Base-by-base conservation (phyloP, 1,139 yeast genomes). In the Nakaseomyces glabratus region DNA sequence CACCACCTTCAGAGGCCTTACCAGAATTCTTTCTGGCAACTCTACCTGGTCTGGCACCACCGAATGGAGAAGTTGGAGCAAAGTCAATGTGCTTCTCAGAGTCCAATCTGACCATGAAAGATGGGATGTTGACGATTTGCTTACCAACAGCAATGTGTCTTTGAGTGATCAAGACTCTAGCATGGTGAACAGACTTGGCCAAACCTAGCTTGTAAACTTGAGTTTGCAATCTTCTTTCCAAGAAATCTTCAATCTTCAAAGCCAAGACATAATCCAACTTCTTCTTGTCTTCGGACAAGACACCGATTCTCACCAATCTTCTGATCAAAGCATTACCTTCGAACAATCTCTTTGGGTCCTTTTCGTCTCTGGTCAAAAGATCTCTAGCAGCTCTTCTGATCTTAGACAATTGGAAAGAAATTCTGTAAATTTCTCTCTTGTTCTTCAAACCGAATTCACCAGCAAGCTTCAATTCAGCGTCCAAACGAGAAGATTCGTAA, bases 31-130 rank as follows among this genome's bases (percentile, higher is more conserved):
- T 88, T 84, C 98, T 86, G 81, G 93, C 93, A 63, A 85, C 95
- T 79, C 98, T 93, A 69, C 99, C 99, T 59, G 98, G 93, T 76
- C 98, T 90, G 60, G 96, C 98, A 75, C 98, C 98, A 68, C 98
- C 98, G 85, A 84, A 90, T 70, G 99, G 98, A 56, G 98, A 90
- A 69, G 84, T 85, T 67, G 88, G 81, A 62, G 98, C 94, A 60
- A 90, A 90, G 79, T 90, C 98, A 73, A 90, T 86, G 86, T 93
- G 98, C 84, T 90, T 90, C 75, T 90, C 98, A 57, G 98, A 88
- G 74, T 90, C 99, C 69, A 90, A 82, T 78, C 99, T 93, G 53
- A 90, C 99, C 78, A 88, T 82, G 90, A 90, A 90, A 52, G 97
- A 88, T 71, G 99, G 97, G 57, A 90, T 82, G 75, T 80, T 82